phyloP scores from a whole-genome alignment of 2,329 filamentous ascomycete species.

The Alternaria sp. region DNA sequence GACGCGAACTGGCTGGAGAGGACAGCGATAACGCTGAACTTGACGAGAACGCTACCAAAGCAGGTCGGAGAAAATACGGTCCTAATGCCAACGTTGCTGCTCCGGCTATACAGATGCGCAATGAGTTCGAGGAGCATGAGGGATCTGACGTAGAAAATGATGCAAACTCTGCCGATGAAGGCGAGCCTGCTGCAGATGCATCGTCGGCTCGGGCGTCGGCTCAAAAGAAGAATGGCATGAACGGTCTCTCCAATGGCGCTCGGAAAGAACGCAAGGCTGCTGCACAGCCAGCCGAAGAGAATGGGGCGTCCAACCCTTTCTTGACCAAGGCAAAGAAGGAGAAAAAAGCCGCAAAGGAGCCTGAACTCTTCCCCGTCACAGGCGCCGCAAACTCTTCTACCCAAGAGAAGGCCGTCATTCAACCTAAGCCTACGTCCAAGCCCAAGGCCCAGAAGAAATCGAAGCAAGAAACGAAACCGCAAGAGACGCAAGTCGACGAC shows the following conservation, averaged over 20 bases:
- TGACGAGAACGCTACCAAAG: conserved; percentile 63
- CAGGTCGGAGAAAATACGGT: conserved; percentile 77
- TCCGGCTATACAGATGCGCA: conserved; percentile 47
- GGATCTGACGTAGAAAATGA: conserved; percentile 57
- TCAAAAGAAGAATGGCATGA: conserved; percentile 20
- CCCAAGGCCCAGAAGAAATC: conserved; percentile 29
- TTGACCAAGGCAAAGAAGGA: conserved; percentile 41
- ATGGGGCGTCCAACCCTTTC: conserved; percentile 42
- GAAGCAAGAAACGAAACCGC: conserved; percentile 11
- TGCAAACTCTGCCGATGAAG: conserved; percentile 20
- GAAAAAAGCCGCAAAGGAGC: conserved; percentile 29
- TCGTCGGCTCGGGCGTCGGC: conserved; percentile 14
- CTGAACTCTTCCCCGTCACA: conserved; percentile 23
- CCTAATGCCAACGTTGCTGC: conserved; percentile 52
- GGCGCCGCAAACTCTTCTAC: conserved; percentile 13
- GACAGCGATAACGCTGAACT: conserved; percentile 63
- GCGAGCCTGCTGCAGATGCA: conserved; percentile 28
- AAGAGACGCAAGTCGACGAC: conserved; percentile 32
- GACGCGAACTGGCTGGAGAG: conserved; percentile 71
- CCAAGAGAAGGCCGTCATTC: conserved; percentile 11
- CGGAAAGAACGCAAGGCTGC: conserved; percentile 19
- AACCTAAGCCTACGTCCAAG: conserved; percentile 28
- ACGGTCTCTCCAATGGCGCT: conserved; percentile 21
- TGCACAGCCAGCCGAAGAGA: conserved; percentile 11
- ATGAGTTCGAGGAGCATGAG: conserved; percentile 69